phyloP scores from a whole-genome alignment of 202 grass and related monocot species.

The Alloteropsis angusta region DNA sequence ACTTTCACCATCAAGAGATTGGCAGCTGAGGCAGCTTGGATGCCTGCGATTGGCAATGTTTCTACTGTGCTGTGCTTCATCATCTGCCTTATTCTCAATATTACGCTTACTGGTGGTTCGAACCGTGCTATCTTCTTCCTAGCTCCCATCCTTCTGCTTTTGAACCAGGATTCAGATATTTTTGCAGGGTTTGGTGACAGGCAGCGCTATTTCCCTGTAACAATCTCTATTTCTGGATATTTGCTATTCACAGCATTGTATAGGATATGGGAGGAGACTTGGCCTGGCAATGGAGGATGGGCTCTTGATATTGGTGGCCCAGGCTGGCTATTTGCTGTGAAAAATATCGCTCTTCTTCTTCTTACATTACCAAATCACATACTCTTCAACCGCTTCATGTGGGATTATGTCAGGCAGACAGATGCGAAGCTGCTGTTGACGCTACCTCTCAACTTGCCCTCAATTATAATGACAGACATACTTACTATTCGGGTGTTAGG shows the following conservation, averaged over 20 bases:
- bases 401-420: constrained; percentile 95
- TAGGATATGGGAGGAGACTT: constrained; percentile 79
- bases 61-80: constrained; percentile 77
- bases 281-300: constrained; percentile 63
- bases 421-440: constrained; percentile 81
- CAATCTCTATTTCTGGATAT: constrained; percentile 63
- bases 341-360: constrained; percentile 66
- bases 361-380: constrained; percentile 93
- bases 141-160: constrained; percentile 80
- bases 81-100: constrained; percentile 84
- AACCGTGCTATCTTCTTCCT: constrained; percentile 94
- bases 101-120: constrained; percentile 77
- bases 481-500: constrained; percentile 78
- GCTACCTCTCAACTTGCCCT: constrained; percentile 83
- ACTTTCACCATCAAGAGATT: constrained; percentile 93
- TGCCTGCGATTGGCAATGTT: constrained; percentile 92
- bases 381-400: constrained; percentile 97
- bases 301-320: constrained; percentile 75
- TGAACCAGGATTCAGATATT: constrained; percentile 98
- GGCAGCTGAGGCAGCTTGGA: constrained; percentile 90
- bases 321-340: constrained; percentile 82
- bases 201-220: constrained; percentile 91
- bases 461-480: constrained; percentile 84
- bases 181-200: constrained; percentile 86
- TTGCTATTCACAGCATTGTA: constrained; percentile 76